These are phyloP conservation scores for Hyaloscypha finlandica DNA, from an alignment of 495 filamentous ascomycete species.

Conservation along the genomic window DNA sequence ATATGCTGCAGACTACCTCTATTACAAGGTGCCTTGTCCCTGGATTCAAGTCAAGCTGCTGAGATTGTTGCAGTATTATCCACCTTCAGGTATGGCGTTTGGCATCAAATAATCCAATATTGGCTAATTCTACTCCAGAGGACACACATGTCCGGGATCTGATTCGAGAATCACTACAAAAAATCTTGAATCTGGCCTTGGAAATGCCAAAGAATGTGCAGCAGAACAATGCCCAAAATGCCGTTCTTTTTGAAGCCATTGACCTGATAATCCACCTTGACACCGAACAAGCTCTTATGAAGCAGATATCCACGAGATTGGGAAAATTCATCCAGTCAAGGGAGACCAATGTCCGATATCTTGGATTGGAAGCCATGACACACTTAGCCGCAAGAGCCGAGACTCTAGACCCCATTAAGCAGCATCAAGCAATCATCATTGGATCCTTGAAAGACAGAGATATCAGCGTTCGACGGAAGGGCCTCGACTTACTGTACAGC, in stretches of 20 bases:
- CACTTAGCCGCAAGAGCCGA: slow-evolving; percentile 95
- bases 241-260: slow-evolving; percentile 97
- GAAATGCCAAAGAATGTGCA: slow-evolving; percentile 98
- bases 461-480: slow-evolving; percentile 95
- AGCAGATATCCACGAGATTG: slow-evolving; percentile 90
- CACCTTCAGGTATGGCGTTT: slow-evolving; percentile 74
- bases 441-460: slow-evolving; percentile 93
- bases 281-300: slow-evolving; percentile 92
- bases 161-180: slow-evolving; percentile 88
- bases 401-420: slow-evolving; percentile 95
- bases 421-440: slow-evolving; percentile 94
- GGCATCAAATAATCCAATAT: slow-evolving; percentile 1
- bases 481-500: slow-evolving; percentile 95
- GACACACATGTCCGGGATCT: slow-evolving; percentile 90
- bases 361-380: slow-evolving; percentile 97
- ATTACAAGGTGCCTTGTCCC: slow-evolving; percentile 98
- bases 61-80: slow-evolving; percentile 90
- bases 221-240: slow-evolving; percentile 99
- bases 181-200: slow-evolving; percentile 85
- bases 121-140: slow-evolving; percentile 49
- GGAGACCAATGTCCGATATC: slow-evolving; percentile 97
- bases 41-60: slow-evolving; percentile 98
- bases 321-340: slow-evolving; percentile 96
- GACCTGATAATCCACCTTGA: slow-evolving; percentile 99
- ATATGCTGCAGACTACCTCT: slow-evolving; percentile 84